Base-by-base conservation (phyloP, 164 flowering plant genomes). In the Malania oleifera region DNA sequence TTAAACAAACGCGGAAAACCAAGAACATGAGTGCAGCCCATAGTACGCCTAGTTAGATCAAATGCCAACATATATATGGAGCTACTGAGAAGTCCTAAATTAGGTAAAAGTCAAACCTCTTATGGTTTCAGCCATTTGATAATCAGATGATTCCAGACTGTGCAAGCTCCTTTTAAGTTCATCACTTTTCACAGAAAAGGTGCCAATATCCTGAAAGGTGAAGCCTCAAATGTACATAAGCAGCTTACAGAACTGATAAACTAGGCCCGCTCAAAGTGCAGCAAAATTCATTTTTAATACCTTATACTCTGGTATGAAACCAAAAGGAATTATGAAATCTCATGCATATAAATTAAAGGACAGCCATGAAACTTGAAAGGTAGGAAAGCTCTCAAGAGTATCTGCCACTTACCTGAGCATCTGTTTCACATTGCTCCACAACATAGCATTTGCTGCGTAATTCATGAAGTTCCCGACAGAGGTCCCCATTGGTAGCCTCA, bases 401-500 rank as follows among this genome's bases (percentile, higher is more conserved):
- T 58, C 51, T 17, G 28, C 15, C 9, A 54, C 26, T 24, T 73
- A 87, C 96, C 66, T 81, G 84, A 62, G 67, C 39, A 68, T 77
- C 79, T 56, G 76, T 68, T 62, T 73, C 85, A 70, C 71, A 67
- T 40, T 77, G 82, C 61, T 80, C 87, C 34, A 68, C 41, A 28
- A 24, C 61, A 47, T 68, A 4, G 52, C 79, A 69, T 81, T 84
- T 80, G 65, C 77, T 85, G 51, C 84, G 90, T 67, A 71, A 77
- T 47, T 75, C 83, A 72, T 80, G 89, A 60, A 95, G 91, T 73
- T 91, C 89, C 52, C 81, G 84, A 53, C 80, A 81, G 25, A 95
- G 89, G 66, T 85, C 87, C 72, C 80, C 87, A 75, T 95, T 95
- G 40, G 85, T 74, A 62, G 91, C 80, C 79, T 95, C 97, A 67